Percentiles rank a stretch among this genome's conserved stretches.
These are phyloP conservation scores for Discostella pseudostelligera DNA, from an alignment of 108 stramenopile genomes.

Conservation along the genomic window DNA sequence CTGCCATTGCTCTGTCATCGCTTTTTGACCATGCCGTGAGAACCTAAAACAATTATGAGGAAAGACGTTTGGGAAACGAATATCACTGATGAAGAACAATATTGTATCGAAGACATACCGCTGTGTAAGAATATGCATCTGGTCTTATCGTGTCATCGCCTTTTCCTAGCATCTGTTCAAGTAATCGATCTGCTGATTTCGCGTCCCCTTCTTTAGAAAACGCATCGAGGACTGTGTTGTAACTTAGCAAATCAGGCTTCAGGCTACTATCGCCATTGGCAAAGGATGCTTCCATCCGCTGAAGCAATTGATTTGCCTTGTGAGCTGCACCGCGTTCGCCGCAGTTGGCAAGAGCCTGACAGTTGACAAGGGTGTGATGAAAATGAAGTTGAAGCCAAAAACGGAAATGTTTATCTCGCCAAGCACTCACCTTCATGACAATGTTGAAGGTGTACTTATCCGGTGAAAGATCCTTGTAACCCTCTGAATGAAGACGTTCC, in stretches of 20 bases:
- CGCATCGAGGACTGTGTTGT: slow-evolving; percentile 49
- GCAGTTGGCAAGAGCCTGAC: too few relatives aligned
- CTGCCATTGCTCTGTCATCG: slow-evolving; percentile 33
- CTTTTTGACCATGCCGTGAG: slow-evolving; percentile 29
- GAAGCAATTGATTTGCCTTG: slow-evolving; percentile 27
- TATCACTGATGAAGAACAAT: background rate
- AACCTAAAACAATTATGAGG: slow-evolving; percentile 10
- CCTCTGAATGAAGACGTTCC: slow-evolving; percentile 38
- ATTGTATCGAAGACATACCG: slow-evolving; percentile 11
- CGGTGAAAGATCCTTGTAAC: slow-evolving; percentile 19
- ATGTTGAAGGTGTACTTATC: slow-evolving; percentile 78
- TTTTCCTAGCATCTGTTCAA: slow-evolving; percentile 27
- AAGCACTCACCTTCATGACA: slow-evolving; percentile 49
- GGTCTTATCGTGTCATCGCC: slow-evolving; percentile 7
- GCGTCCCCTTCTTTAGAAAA: slow-evolving; percentile 42
- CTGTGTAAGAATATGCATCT: slow-evolving; percentile 33
- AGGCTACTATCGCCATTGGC: slow-evolving; percentile 11
- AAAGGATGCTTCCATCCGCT: slow-evolving; percentile 31
- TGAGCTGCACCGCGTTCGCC: slow-evolving; percentile 34
- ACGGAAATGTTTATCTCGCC: background rate
- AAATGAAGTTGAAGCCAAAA: too few relatives aligned
- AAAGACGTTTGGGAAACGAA: too few relatives aligned
- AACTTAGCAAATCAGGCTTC: slow-evolving; percentile 41
- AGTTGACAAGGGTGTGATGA: too few relatives aligned
- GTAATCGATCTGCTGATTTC: slow-evolving; percentile 26